Base-by-base conservation (phyloP, 2,329 filamentous ascomycete species). In the Phaeosphaeriaceae sp. region DNA sequence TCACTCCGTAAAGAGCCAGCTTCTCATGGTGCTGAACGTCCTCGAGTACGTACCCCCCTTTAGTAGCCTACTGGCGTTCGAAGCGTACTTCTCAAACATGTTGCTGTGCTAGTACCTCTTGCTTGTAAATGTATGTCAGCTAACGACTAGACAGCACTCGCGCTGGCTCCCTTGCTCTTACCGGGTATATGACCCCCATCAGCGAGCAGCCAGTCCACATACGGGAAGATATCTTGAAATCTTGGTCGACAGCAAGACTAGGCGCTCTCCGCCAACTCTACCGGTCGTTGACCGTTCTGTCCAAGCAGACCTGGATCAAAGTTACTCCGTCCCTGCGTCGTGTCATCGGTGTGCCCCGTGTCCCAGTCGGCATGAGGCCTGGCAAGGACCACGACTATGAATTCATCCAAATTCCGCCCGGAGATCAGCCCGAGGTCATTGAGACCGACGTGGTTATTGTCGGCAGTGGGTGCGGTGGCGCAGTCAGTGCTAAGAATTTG, bases 381-480 rank as follows among this genome's bases (percentile, higher is more conserved):
- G 83, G 80, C 2, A 78, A 82, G 40, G 81, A 81, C 3, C 86
- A 84, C 58, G 79, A 85, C 36, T 91, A 85, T 70, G 74, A 81
- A 0, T 91, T 91, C 66, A 70, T 90, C 47, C 87, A 91, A 69
- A 81, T 89, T 20, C 84, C 85, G 1, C 80, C 85, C 0, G 80
- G 82, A 0, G 71, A 80, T 7, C 72, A 81, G 4, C 81, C 86
- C 0, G 86, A 88, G 61, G 82, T 83, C 2, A 79, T 96, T 41
- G 87, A 92, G 53, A 89, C 91, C 0, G 94, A 97, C 74, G 87
- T 96, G 0, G 87, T 96, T 42, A 88, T 97, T 57, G 84, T 97
- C 20, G 93, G 93, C 2, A 95, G 91, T 40, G 93, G 93, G 25
- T 96, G 91, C 67, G 93, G 93, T 61, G 93, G 91, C 42, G 91